Evolutionary conservation across 495 filamentous ascomycete genomes (phyloP).

Genomic region (Tuber melanosporum): DNA sequence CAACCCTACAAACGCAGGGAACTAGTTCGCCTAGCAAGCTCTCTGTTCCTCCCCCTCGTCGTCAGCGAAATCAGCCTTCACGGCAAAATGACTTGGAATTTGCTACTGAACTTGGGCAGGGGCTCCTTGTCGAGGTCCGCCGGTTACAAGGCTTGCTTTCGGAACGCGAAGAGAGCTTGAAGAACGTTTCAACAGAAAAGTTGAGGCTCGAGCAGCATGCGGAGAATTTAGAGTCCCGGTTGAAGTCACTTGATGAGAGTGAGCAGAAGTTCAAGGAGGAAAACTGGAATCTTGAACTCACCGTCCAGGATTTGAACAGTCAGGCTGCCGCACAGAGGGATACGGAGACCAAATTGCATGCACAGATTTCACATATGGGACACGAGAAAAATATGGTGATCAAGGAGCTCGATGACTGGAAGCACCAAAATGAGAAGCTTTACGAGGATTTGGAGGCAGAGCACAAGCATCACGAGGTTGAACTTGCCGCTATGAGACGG

Average conservation of each 20-base stretch:
- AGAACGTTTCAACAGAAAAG: conserved; percentile 63
- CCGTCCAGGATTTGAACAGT: conserved; percentile 71
- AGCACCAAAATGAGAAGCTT: conserved; percentile 66
- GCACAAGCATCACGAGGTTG: conserved; percentile 80
- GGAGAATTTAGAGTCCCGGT: conserved; percentile 67
- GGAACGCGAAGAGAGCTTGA: conserved; percentile 81
- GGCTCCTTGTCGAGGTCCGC: conserved; percentile 79
- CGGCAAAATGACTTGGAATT: conserved; percentile 92
- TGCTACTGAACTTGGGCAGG: conserved; percentile 88
- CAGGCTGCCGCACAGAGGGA: conserved; percentile 63
- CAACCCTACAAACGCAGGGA: conserved; percentile 78
- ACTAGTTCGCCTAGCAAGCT: conserved; percentile 83
- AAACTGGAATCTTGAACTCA: conserved; percentile 92
- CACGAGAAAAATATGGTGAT: conserved; percentile 70
- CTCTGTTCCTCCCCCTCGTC: conserved; percentile 66
- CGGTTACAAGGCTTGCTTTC: conserved; percentile 74
- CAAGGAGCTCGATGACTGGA: conserved; percentile 81
- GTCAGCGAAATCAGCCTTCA: conserved; percentile 81
- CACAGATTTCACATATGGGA: conserved; percentile 58
- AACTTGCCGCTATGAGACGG: conserved; percentile 70
- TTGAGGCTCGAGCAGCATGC: conserved; percentile 72
- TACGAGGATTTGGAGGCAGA: conserved; percentile 66
- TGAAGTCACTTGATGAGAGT: conserved; percentile 79
- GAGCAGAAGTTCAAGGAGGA: conserved; percentile 95
- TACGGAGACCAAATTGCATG: conserved; percentile 71